Base-by-base conservation (phyloP, 441 rosid genomes). In the Hypseocharis bilobata region DNA sequence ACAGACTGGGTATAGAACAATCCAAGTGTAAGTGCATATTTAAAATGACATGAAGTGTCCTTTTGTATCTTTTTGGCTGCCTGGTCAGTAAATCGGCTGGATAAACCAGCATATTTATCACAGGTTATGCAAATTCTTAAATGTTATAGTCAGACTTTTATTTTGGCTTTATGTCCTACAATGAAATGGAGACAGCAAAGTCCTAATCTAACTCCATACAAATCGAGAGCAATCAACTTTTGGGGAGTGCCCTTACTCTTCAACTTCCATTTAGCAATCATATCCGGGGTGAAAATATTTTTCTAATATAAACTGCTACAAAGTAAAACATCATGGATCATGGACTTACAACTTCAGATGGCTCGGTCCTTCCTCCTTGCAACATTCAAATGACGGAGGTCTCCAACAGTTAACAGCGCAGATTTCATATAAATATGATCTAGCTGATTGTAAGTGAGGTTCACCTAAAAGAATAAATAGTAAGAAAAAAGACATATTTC, bases 341-440 rank as follows among this genome's bases (percentile, higher is more conserved):
- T 38, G 23, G 23, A 77, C 95, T 82, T 82, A 89, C 98, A 19
- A 32, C 76, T 80, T 90, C 76, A 79, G 66, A 78, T 93, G 99
- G 77, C 88, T 67, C 51, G 84, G 89, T 73, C 99, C 96, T 78
- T 82, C 86, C 75, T 86, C 95, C 25, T 75, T 65, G 65, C 86
- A 86, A 65, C 97, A 91, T 64, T 80, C 89, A 38, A 88, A 91
- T 20, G 32, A 22, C 0, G 99, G 99, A 36, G 84, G 73, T 62
- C 84, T 85, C 96, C 96, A 93, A 77, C 76, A 79, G 77, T 87
- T 85, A 65, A 76, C 86, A 49, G 81, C 81, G 61, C 97, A 93
- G 44, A 82, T 75, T 82, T 93, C 96, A 54, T 56, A 72, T 74
- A 93, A 72, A 66, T 72, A 80, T 8, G 93, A 78, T 77, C 81